These are phyloP conservation scores for Populus davidiana DNA, from an alignment of 345 rosid genomes.

Conservation along the genomic window DNA sequence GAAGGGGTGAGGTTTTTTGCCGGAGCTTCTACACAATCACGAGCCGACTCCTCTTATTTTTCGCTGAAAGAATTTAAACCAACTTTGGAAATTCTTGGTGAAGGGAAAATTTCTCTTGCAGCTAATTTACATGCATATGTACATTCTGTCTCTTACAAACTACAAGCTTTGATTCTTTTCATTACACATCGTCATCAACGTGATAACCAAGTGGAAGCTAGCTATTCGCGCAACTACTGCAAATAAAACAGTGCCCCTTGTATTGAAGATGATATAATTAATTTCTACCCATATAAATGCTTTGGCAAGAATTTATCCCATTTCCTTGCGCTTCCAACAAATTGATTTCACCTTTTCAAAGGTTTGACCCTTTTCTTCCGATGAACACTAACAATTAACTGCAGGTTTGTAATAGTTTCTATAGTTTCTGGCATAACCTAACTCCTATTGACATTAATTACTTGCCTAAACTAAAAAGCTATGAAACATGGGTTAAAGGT, in stretches of 20 bases:
- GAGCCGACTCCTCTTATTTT: background rate
- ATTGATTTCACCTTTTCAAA: constrained; percentile 21
- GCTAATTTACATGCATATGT: background rate
- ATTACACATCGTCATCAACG: constrained; percentile 17
- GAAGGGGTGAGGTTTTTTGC: background rate
- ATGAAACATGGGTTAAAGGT: background rate
- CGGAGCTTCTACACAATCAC: background rate
- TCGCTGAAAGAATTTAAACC: background rate
- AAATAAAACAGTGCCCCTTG: constrained; percentile 31
- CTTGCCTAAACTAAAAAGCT: constrained; percentile 9
- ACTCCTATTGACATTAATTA: constrained; percentile 9
- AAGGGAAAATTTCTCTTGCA: background rate
- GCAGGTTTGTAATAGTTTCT: background rate
- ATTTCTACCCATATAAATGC: constrained; percentile 10
- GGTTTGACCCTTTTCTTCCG: background rate
- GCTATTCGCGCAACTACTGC: constrained; percentile 8
- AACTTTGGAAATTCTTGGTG: background rate
- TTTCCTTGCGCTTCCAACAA: constrained; percentile 23
- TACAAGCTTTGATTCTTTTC: background rate
- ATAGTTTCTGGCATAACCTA: background rate
- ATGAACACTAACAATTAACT: background rate
- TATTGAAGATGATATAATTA: constrained; percentile 14
- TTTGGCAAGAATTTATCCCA: constrained; percentile 12
- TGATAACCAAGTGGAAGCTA: constrained; percentile 20
- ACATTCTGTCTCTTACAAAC: background rate